A percentile compares a stretch with the other conserved stretches of the same genome.
Evolutionary conservation across 1,284 basidiomycete genomes (phyloP).

Genomic region (Blastosporella zonata): DNA sequence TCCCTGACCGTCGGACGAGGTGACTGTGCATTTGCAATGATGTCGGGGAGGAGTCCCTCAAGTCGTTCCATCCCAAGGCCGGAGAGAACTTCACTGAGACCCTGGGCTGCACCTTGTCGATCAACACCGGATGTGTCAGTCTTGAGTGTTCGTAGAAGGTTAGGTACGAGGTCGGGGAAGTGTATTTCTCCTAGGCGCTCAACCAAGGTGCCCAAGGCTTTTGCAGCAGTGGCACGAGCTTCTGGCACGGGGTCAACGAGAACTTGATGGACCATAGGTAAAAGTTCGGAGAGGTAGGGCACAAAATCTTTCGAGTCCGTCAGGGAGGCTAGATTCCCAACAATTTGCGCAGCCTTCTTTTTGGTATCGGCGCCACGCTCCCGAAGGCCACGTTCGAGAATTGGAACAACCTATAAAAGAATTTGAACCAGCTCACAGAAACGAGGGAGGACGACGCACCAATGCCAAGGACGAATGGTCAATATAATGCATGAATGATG

Average conservation of each 20-base stretch:
- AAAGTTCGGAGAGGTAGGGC: conserved; percentile 86
- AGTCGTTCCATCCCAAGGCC: conserved; percentile 97
- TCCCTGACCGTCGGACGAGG: conserved; percentile 91
- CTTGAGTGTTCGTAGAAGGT: conserved; percentile 87
- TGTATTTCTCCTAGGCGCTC: conserved; percentile 94
- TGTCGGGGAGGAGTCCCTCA: conserved; percentile 92
- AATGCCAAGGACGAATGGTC: conserved; percentile 97
- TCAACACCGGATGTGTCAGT: conserved; percentile 96
- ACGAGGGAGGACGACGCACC: conserved; percentile 41
- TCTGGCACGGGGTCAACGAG: conserved; percentile 96
- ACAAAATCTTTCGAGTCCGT: conserved; percentile 97
- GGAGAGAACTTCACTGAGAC: conserved; percentile 93
- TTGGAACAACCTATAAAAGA: conserved; percentile 78
- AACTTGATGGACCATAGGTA: conserved; percentile 91
- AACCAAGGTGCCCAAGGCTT: conserved; percentile 95
- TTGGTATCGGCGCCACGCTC: conserved; percentile 94
- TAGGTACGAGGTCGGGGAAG: conserved; percentile 94
- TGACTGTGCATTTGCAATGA: conserved; percentile 89
- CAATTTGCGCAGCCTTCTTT: conserved; percentile 95
- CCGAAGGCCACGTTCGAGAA: conserved; percentile 90
- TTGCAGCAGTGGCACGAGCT: conserved; percentile 95
- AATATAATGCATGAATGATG: conserved; percentile 97
- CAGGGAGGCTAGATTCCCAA: conserved; percentile 92
- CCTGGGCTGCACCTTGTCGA: conserved; percentile 96
- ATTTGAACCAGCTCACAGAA: conserved; percentile 1